A percentile compares a stretch with the other conserved stretches of the same genome.
These are phyloP conservation scores for Paradendryphiella salina DNA, from an alignment of 2,329 filamentous ascomycete genomes.

Conservation along the genomic window DNA sequence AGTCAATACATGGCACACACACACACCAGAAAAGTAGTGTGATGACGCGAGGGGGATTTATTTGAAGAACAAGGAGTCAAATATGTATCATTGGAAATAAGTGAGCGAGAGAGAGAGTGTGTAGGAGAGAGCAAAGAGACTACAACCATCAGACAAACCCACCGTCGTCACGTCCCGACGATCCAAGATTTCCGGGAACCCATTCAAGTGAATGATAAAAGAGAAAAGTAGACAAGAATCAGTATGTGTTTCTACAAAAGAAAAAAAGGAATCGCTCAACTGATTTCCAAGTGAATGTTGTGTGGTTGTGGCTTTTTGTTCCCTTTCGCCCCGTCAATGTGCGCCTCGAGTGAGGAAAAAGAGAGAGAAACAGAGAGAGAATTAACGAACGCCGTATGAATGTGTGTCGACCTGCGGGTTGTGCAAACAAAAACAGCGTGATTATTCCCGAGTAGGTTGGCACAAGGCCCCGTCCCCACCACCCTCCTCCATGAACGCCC, in stretches of 20 bases:
- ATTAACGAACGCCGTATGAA: background rate
- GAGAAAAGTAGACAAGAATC: background rate
- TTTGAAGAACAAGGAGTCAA: slow-evolving; percentile 14
- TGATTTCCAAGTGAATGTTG: too few species aligned
- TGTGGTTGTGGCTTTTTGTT: too few species aligned
- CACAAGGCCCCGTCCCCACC: background rate
- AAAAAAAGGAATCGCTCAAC: slow-evolving; percentile 13
- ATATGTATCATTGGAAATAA: slow-evolving; percentile 44
- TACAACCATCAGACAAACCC: too few species aligned
- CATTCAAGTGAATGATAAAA: too few species aligned
- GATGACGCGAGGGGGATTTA: background rate
- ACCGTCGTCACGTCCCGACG: too few species aligned
- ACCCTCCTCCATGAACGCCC: background rate
- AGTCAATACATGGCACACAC: too few species aligned
- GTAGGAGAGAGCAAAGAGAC: background rate
- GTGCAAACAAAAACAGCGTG: background rate
- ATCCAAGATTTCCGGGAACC: too few species aligned
- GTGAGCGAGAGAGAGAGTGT: background rate
- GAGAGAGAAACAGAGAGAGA: background rate
- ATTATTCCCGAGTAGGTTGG: slow-evolving; percentile 2
- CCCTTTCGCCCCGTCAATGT: too few species aligned
- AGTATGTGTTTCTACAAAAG: slow-evolving; percentile 22
- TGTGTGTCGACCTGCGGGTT: background rate
- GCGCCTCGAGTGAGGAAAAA: slow-evolving; percentile 3
- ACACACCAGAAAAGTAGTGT: background rate